Evolutionary conservation across 1,284 basidiomycete species (phyloP).

Genomic region (Apiotrichum porosum): DNA sequence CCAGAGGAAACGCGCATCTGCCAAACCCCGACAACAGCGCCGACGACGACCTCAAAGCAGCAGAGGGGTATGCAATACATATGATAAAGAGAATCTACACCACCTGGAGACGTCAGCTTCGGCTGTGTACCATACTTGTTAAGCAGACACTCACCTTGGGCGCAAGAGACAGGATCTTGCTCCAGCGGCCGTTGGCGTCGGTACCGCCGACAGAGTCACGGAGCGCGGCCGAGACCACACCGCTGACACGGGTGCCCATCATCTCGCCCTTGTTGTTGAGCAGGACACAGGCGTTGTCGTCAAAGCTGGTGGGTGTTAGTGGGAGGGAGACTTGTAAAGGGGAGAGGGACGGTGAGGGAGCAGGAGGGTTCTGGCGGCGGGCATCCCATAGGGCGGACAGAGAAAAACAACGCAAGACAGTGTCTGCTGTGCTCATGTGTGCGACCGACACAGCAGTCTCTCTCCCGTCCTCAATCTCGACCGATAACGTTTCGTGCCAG

Average conservation of each 20-base stretch:
- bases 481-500: too few species aligned
- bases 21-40: too few species aligned
- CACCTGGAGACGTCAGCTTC: slow-evolving; percentile 6
- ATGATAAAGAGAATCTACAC: not conserved
- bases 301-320: slow-evolving; percentile 59
- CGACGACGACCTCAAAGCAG: too few species aligned
- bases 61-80: slow-evolving; percentile 11
- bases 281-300: slow-evolving; percentile 95
- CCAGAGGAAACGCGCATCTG: too few species aligned
- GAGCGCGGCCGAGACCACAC: slow-evolving; percentile 86
- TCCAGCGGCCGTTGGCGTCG: slow-evolving; percentile 68
- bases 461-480: too few species aligned
- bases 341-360: too few species aligned
- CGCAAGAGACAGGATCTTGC: slow-evolving; percentile 86
- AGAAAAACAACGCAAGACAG: too few species aligned
- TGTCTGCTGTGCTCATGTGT: too few species aligned
- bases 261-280: slow-evolving; percentile 97
- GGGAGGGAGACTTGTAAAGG: not conserved
- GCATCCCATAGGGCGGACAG: too few species aligned
- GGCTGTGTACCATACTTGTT: too few species aligned
- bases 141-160: slow-evolving; percentile 77
- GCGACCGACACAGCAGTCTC: too few species aligned
- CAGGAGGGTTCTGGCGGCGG: too few species aligned
- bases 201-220: slow-evolving; percentile 50
- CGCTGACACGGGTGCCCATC: slow-evolving; percentile 89